Base-by-base conservation (phyloP, 202 grass and related monocot species). In the Bolboschoenoplectus hybrid region DNA sequence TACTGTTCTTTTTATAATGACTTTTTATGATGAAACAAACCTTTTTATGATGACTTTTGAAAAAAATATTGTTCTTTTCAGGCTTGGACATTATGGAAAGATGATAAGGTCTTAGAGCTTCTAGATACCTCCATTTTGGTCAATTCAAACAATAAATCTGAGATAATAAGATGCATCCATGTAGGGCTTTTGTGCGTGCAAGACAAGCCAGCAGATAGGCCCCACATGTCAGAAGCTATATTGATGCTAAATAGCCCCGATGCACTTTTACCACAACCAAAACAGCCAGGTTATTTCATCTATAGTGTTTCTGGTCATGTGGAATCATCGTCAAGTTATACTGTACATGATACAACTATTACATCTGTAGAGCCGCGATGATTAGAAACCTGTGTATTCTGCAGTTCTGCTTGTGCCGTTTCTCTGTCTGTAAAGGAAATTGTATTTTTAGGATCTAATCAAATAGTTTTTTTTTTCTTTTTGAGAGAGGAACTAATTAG, bases 1-100 rank as follows among this genome's bases (percentile, higher is more conserved):
- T 76, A 63, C 5, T 67, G 46, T 58, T 40, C 71, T 63, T 9
- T 63, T 47, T 57, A 55, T 35, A 20, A 76, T n/a, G 64, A 6
- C 26, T 26, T 26, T 26, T 26, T 26, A 26, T 26, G 26, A 26
- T 26, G 26, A 26, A 26, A 26, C 41, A 69, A 4, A 61, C 16
- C 35, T 52, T 63, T 19, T 47, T 57, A 55, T 35, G 35, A 76
- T 32, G 64, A 6, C 61, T 2, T 35, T 45, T 12, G 69, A 86
- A 56, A 63, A 82, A 0, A 46, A 79, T 76, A 63, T 3, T 67
- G 46, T 58, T 40, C 71, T n/a, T 0, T 66, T 26, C 69, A 94
- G 88, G 86, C 89, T 11, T 94, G 92, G 89, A 85, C 50, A 26
- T 53, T 91, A 80, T 91, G 89, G 88, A 88, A 89, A 53, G 88